These are phyloP conservation scores for Phaeoacremonium minimum DNA, from an alignment of 2,329 filamentous ascomycete species.

Conservation along the genomic window DNA sequence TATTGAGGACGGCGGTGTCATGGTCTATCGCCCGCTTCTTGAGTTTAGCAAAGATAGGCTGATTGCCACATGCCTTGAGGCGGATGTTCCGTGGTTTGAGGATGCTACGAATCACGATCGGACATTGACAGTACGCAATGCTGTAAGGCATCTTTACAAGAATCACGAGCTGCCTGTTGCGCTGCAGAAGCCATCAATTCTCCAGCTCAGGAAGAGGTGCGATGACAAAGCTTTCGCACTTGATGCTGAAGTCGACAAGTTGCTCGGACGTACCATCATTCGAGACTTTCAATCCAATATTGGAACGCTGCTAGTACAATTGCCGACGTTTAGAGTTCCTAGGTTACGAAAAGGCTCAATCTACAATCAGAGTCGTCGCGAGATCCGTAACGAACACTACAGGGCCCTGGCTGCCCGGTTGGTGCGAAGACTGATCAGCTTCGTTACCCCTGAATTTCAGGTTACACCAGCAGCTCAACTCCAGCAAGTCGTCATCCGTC, in stretches of 20 bases:
- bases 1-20: constrained; percentile 63
- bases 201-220: constrained; percentile 54
- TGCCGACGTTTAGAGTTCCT: constrained; percentile 30
- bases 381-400: constrained; percentile 26
- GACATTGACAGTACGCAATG: constrained; percentile 75
- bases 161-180: constrained; percentile 62
- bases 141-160: constrained; percentile 64
- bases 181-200: constrained; percentile 59
- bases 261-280: constrained; percentile 47
- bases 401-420: constrained; percentile 40
- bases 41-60: constrained; percentile 68
- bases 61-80: constrained; percentile 68
- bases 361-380: constrained; percentile 13
- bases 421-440: constrained; percentile 41
- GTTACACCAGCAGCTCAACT: constrained; percentile 37
- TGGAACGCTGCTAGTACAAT: constrained; percentile 41
- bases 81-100: constrained; percentile 71
- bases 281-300: constrained; percentile 40
- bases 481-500: constrained; percentile 36
- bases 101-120: constrained; percentile 78
- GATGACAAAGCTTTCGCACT: constrained; percentile 35
- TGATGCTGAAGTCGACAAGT: constrained; percentile 46
- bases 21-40: constrained; percentile 66
- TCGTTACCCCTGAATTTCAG: constrained; percentile 45
- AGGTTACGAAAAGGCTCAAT: constrained; percentile 11